These are phyloP conservation scores for Thamnidium elegans DNA, from an alignment of 192 early-diverging fungal species.

Conservation along the genomic window DNA sequence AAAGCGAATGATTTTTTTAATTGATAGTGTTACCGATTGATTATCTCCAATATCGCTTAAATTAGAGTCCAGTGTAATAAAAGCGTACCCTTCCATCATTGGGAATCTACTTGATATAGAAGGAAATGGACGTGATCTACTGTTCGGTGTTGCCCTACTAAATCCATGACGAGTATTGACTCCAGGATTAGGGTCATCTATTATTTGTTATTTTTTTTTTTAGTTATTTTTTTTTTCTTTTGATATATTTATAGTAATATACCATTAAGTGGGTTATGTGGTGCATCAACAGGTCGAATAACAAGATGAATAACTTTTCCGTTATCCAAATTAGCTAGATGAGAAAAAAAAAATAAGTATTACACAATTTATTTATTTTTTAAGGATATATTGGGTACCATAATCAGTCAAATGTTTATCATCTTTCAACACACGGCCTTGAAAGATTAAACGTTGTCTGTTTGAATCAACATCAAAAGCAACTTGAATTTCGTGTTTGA, in stretches of 20 bases:
- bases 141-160: not conserved
- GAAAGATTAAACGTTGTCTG: slow-evolving; percentile 51
- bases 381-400: slow-evolving; percentile 21
- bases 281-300: slow-evolving; percentile 46
- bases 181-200: slow-evolving; percentile 27
- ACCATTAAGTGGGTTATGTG: slow-evolving; percentile 47
- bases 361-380: not conserved
- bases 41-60: slow-evolving; percentile 18
- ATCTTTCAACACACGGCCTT: slow-evolving; percentile 44
- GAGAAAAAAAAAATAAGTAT: not conserved
- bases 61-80: slow-evolving; percentile 32
- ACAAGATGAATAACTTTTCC: slow-evolving; percentile 52
- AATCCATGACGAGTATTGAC: slow-evolving; percentile 5
- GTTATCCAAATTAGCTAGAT: slow-evolving; percentile 39
- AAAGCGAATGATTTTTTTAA: not conserved
- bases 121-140: not conserved
- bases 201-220: not conserved
- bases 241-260: slow-evolving; percentile 1
- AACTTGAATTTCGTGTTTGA: slow-evolving; percentile 41
- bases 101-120: slow-evolving; percentile 21
- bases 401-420: slow-evolving; percentile 44
- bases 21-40: slow-evolving; percentile 18
- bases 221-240: too few species aligned
- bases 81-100: slow-evolving; percentile 35
- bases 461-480: slow-evolving; percentile 39